These are phyloP conservation scores for Trichoderma erinaceum DNA, from an alignment of 495 filamentous ascomycete species.

Conservation along the genomic window DNA sequence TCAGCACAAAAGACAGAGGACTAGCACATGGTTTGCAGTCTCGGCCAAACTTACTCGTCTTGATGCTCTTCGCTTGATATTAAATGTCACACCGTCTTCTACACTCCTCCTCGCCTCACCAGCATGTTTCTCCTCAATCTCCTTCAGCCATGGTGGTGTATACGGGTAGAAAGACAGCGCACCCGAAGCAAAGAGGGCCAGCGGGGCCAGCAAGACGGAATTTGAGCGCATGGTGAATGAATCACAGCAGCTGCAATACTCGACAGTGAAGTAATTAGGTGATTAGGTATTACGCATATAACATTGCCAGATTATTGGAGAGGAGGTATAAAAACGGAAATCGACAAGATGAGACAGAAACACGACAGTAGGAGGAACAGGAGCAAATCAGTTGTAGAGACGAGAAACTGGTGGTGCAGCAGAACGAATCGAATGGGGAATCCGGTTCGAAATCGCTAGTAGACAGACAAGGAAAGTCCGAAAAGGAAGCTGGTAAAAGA, in stretches of 20 bases:
- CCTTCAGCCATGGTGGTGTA: slow-evolving; percentile 19
- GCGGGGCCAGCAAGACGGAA: neutral
- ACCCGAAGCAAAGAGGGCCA: slow-evolving; percentile 2
- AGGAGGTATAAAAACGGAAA: neutral
- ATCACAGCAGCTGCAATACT: neutral
- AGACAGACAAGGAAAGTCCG: neutral
- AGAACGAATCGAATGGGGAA: neutral
- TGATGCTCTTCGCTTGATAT: slow-evolving; percentile 21
- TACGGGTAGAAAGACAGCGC: slow-evolving; percentile 23
- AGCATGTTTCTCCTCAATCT: neutral
- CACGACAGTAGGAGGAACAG: neutral
- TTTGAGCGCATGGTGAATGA: neutral
- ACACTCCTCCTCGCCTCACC: neutral
- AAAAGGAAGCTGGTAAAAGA: neutral
- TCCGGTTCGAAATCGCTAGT: neutral
- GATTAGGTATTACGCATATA: slow-evolving; percentile 16
- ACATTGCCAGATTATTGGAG: slow-evolving; percentile 3
- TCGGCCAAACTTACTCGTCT: slow-evolving; percentile 15
- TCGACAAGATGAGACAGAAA: neutral
- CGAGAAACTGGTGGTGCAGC: neutral
- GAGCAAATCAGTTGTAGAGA: neutral
- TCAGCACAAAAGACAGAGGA: slow-evolving; percentile 17
- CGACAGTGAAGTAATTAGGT: slow-evolving; percentile 3
- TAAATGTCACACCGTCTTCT: slow-evolving; percentile 13
- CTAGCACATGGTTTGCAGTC: neutral